Conservation (phyloP, 345 rosid species). For the Moricandia moricandioides region DNA sequence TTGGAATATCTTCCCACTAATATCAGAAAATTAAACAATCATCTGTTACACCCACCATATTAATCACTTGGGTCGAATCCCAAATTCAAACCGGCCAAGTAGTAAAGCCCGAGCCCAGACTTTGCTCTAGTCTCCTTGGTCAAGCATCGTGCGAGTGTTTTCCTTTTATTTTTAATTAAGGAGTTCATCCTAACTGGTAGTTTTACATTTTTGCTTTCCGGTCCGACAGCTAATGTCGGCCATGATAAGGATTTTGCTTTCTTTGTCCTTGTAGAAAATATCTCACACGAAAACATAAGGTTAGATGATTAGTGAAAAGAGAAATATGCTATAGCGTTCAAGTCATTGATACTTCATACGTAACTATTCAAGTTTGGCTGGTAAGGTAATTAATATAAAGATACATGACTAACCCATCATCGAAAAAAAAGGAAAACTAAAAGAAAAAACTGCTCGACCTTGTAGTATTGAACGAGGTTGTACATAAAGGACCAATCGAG, state of each 20-base stretch:
- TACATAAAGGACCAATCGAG: constrained; percentile 30
- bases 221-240: neutral
- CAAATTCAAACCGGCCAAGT: too few relatives aligned
- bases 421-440: neutral
- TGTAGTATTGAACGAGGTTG: constrained; percentile 10
- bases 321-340: too few relatives aligned
- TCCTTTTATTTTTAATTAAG: neutral
- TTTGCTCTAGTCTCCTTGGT: too few relatives aligned
- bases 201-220: neutral
- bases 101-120: too few relatives aligned
- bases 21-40: too few relatives aligned
- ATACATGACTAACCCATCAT: neutral
- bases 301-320: too few relatives aligned
- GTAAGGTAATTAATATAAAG: neutral
- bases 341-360: neutral
- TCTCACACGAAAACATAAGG: neutral
- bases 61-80: too few relatives aligned
- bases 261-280: neutral
- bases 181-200: neutral
- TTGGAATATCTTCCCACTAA: too few relatives aligned
- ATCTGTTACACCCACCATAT: too few relatives aligned
- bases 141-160: too few relatives aligned
- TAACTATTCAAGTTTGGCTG: neutral
- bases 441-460: neutral
- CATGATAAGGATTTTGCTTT: neutral